A percentile compares a stretch with the other conserved stretches of the same genome.
These are phyloP conservation scores for Astrephomene gubernaculifera DNA, from an alignment of 139 green algal species.

Conservation along the genomic window DNA sequence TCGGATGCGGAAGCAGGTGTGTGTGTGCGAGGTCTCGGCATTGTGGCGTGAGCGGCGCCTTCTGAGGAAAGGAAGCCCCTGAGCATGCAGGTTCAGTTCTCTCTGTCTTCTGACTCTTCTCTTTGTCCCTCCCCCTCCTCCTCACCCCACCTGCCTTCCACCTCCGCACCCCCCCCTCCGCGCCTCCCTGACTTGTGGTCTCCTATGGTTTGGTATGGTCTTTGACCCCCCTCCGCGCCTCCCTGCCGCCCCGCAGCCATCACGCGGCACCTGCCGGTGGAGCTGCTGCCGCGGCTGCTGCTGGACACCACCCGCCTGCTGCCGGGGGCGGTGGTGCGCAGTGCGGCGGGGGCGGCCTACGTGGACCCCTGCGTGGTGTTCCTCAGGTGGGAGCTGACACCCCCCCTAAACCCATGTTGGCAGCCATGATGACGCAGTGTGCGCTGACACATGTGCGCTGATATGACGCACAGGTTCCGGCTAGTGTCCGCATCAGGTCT, in stretches of 20 bases:
- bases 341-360: slow-evolving; percentile 11
- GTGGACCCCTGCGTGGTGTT: slow-evolving; percentile 41
- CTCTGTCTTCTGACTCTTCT: too few species aligned
- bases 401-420: background rate
- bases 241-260: slow-evolving; percentile 14
- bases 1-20: slow-evolving; percentile 24
- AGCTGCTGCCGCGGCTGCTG: slow-evolving; percentile 30
- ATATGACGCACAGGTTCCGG: background rate
- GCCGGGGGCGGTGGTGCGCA: slow-evolving; percentile 25
- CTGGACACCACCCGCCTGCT: slow-evolving; percentile 31
- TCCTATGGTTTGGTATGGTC: too few species aligned
- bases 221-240: too few species aligned
- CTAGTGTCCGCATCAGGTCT: slow-evolving; percentile 7
- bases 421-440: background rate
- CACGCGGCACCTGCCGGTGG: background rate
- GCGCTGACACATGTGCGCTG: background rate
- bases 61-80: too few species aligned
- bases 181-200: too few species aligned
- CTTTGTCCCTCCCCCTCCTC: too few species aligned
- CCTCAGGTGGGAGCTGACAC: slow-evolving; percentile 19
- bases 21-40: too few species aligned
- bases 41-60: too few species aligned
- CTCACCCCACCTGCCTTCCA: too few species aligned
- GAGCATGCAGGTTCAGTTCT: too few species aligned
- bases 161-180: too few species aligned